Evolutionary conservation across 2,329 filamentous ascomycete species (phyloP).

Genomic region (Trichoderma endophyticum): DNA sequence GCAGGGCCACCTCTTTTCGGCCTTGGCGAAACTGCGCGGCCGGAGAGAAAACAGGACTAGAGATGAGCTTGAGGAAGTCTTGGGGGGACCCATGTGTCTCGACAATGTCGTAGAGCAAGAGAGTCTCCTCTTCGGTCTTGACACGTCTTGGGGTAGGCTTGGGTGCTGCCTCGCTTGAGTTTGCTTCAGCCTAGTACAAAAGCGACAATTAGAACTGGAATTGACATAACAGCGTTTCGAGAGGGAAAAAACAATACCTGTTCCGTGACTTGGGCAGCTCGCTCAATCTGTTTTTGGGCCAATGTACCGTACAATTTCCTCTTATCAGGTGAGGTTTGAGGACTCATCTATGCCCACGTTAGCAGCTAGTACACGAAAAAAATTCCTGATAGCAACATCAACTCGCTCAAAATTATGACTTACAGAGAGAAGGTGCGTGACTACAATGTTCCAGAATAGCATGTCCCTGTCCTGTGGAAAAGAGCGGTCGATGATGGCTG

Average conservation of each 20-base stretch:
- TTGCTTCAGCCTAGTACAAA: conserved; percentile 22
- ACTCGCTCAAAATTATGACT: conserved; percentile 22
- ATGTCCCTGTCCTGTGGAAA: conserved; percentile 47
- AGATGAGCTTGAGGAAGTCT: conserved; percentile 40
- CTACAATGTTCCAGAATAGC: conserved; percentile 54
- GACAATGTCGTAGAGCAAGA: conserved; percentile 48
- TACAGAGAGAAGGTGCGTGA: conserved; percentile 54
- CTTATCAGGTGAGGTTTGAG: conserved; percentile 47
- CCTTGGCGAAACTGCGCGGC: conserved; percentile 44
- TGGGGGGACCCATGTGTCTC: conserved; percentile 41
- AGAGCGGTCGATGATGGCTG: conserved; percentile 50
- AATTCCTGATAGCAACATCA: no score
- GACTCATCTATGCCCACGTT: conserved; percentile 38
- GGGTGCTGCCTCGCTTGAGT: conserved; percentile 21
- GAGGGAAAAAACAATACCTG: conserved; percentile 32
- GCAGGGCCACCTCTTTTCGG: conserved; percentile 46
- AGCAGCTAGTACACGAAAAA: background rate
- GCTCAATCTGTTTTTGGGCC: conserved; percentile 49
- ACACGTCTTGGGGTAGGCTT: conserved; percentile 33
- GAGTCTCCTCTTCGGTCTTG: conserved; percentile 48
- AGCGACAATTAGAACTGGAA: background rate
- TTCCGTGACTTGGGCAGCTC: conserved; percentile 46
- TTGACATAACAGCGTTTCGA: background rate
- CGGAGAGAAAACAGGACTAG: conserved; percentile 41
- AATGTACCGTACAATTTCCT: conserved; percentile 51